These are phyloP conservation scores for Psidium friedrichsthalianum DNA, from an alignment of 345 rosid genomes.

Conservation along the genomic window DNA sequence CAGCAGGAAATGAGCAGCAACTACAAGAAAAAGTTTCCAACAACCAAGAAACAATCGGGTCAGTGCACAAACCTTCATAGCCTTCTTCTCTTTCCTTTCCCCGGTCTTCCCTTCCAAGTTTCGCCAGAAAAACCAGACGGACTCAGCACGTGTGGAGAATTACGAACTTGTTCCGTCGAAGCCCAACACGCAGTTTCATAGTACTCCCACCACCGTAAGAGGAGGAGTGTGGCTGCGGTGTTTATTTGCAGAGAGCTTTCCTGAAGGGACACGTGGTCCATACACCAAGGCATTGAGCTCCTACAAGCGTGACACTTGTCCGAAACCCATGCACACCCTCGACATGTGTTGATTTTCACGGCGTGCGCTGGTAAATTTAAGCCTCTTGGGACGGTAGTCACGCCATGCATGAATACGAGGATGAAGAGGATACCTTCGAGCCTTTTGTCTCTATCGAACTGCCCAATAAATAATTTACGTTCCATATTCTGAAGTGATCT, in stretches of 20 bases:
- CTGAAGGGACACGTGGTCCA: not conserved
- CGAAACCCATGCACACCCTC: not conserved
- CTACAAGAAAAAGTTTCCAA: not conserved
- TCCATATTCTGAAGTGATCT: no score
- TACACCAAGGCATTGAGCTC: not conserved
- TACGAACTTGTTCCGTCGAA: not conserved
- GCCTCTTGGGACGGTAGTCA: not conserved
- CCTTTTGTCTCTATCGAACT: not conserved
- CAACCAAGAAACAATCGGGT: not conserved
- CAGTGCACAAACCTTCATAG: not conserved
- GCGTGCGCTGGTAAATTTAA: not conserved
- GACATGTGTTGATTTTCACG: not conserved
- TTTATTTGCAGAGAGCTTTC: not conserved
- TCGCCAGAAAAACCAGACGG: not conserved
- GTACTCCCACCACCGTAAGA: not conserved
- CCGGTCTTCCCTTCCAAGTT: not conserved
- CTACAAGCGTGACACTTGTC: not conserved
- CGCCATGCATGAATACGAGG: not conserved
- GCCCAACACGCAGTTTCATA: not conserved
- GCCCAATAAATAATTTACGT: no score
- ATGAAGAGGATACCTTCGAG: not conserved
- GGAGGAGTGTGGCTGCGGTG: not conserved
- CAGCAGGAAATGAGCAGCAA: not conserved
- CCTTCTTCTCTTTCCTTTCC: not conserved
- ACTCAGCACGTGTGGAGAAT: not conserved